phyloP scores from a whole-genome alignment of 2,329 filamentous ascomycete genomes.

The Juglanconis oblonga region DNA sequence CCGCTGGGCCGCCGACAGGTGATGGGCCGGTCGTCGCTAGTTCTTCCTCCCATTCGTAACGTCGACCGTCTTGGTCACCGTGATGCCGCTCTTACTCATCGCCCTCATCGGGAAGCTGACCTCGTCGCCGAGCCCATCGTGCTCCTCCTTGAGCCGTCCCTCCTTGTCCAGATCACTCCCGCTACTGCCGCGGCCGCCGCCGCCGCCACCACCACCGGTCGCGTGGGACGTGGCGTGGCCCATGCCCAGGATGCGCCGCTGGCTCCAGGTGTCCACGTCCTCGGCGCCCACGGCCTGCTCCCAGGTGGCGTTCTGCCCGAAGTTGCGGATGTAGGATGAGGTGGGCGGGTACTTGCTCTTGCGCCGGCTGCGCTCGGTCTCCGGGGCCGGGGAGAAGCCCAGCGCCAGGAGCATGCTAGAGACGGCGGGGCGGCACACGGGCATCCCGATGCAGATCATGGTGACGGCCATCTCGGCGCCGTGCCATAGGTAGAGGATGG shows the following conservation, averaged over 20 bases:
- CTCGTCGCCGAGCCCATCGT: constrained; percentile 3
- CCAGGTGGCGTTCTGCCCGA: constrained; percentile 4
- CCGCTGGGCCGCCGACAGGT: neutral
- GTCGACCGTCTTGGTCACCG: constrained; percentile 18
- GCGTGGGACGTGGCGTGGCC: constrained; percentile 2
- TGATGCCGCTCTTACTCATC: constrained; percentile 14
- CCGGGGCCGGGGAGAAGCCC: neutral
- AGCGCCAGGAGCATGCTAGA: constrained; percentile 11
- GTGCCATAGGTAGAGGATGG: constrained; percentile 18
- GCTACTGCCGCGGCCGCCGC: neutral
- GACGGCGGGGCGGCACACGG: constrained; percentile 15
- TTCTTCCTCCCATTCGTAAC: constrained; percentile 1
- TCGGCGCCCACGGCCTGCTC: neutral
- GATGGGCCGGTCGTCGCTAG: too few relatives aligned
- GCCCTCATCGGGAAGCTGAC: constrained; percentile 4
- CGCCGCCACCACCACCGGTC: neutral
- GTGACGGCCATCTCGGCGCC: constrained; percentile 19
- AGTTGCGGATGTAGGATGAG: constrained; percentile 7
- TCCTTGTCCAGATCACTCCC: neutral
- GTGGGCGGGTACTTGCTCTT: neutral
- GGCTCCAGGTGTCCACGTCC: constrained; percentile 14
- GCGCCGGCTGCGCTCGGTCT: neutral
- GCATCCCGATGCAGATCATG: constrained; percentile 19
- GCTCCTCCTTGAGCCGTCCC: neutral
- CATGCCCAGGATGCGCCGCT: constrained; percentile 12